Evolutionary conservation across 495 filamentous ascomycete genomes (phyloP), one percentile per base, ranked within the genome.

Genomic region (Talaromyces adpressus): DNA sequence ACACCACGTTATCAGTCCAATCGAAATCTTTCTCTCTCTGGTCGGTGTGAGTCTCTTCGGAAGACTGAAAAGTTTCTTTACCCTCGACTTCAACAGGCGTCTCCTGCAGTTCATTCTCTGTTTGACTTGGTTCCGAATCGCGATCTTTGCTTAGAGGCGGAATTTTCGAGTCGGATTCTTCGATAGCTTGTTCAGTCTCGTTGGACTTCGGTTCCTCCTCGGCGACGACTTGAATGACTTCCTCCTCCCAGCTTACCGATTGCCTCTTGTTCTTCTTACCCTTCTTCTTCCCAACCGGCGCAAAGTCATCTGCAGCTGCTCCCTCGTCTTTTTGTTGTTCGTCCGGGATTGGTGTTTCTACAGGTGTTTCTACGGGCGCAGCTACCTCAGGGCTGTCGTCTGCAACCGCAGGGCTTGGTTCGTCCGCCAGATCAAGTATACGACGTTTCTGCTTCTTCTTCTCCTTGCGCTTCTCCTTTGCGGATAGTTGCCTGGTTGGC

Each of bases 1-100:
- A 79, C 70, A 79, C 70, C 68, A 74, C 73, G 63, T 78, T 67
- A 80, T 80, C 78, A 80, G 78, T 79, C 78, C 75, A 78, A 77
- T 67, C 70, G 68, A 75, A 63, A 69, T 74, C 70, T 70, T 77
- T 71, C 72, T 73, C 71, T 71, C 68, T 71, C 61, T 59, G 65
- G 69, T 69, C 70, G 71, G 39, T 72, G 68, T 61, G 64, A 68
- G 66, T 72, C 69, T 67, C 75, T 74, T 73, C 76, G 76, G 74
- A 76, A 74, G 76, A 79, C 76, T 79, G 78, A 75, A 75, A 66
- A 18, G 60, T 62, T 63, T 79, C 76, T 77, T 81, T 79, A 79
- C 76, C 75, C 73, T 79, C 73, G 72, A 77, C 70, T 74, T 79
- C 76, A 72, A 73, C 72, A 76, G 76, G 75, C 68, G 70, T 70